Evolutionary conservation across 2,329 filamentous ascomycete species (phyloP).

Genomic region (Didymellaceae sp.): DNA sequence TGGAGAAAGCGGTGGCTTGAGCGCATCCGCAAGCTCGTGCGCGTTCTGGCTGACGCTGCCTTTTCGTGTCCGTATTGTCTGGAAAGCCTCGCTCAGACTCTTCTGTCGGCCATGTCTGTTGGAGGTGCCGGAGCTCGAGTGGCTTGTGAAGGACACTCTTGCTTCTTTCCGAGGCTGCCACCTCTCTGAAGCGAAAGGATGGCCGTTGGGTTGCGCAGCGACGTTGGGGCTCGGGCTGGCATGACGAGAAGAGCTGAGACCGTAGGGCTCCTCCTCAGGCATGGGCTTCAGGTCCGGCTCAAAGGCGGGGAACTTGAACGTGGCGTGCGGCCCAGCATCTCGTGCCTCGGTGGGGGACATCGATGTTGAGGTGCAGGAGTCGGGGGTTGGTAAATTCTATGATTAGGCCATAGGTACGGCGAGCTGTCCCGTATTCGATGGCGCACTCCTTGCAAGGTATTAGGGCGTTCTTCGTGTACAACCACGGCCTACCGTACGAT

Average conservation of each 20-base stretch:
- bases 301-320: slow-evolving; percentile 56
- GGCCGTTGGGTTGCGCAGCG: slow-evolving; percentile 31
- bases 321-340: slow-evolving; percentile 43
- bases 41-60: slow-evolving; percentile 91
- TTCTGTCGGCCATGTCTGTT: slow-evolving; percentile 74
- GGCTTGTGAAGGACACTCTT: slow-evolving; percentile 53
- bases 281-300: slow-evolving; percentile 50
- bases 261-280: slow-evolving; percentile 46
- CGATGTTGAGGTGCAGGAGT: slow-evolving; percentile 25
- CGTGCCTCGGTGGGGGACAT: slow-evolving; percentile 41
- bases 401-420: slow-evolving; percentile 42
- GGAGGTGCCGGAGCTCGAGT: slow-evolving; percentile 36
- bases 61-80: slow-evolving; percentile 78
- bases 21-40: slow-evolving; percentile 88
- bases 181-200: slow-evolving; percentile 54
- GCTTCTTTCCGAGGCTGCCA: slow-evolving; percentile 68
- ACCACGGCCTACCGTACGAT: not conserved
- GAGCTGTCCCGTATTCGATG: slow-evolving; percentile 9
- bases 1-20: slow-evolving; percentile 88
- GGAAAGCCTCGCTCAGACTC: slow-evolving; percentile 87
- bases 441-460: slow-evolving; percentile 6
- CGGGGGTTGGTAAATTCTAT: slow-evolving; percentile 24
- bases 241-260: slow-evolving; percentile 45
- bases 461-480: slow-evolving; percentile 3
- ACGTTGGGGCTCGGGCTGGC: slow-evolving; percentile 39